Conservation (phyloP, 768 basidiomycete species). For the Leucosporidium scottii region DNA sequence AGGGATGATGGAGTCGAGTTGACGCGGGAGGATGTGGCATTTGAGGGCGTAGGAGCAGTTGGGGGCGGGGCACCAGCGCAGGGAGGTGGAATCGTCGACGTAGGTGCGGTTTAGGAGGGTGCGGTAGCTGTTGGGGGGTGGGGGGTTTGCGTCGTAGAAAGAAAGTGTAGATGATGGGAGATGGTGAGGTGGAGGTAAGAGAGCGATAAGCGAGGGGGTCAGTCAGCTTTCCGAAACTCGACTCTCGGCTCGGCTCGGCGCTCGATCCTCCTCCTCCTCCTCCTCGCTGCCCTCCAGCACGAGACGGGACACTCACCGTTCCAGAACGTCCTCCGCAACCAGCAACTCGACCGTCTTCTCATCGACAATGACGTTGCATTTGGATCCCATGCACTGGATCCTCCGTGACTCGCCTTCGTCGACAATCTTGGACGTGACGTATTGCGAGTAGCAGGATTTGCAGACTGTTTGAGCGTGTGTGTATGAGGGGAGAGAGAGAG, state of each 20-base stretch:
- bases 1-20: constrained; percentile 73
- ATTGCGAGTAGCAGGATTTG: constrained; percentile 37
- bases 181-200: not conserved
- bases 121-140: constrained; percentile 58
- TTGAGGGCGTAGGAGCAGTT: constrained; percentile 90
- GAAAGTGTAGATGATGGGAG: too few relatives aligned
- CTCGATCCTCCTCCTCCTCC: not conserved
- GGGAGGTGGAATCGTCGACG: constrained; percentile 69
- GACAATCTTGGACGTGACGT: constrained; percentile 33
- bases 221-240: too few relatives aligned
- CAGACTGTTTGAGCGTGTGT: constrained; percentile 52
- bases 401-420: constrained; percentile 44
- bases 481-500: constrained; percentile 21
- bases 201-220: not conserved
- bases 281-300: not conserved
- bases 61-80: constrained; percentile 94
- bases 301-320: constrained; percentile 42
- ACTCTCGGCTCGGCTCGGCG: too few relatives aligned
- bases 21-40: constrained; percentile 71
- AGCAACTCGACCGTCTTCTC: constrained; percentile 49
- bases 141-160: too few relatives aligned
- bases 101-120: constrained; percentile 84
- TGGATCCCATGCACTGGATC: constrained; percentile 47
- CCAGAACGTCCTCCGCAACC: constrained; percentile 46
- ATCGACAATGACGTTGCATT: constrained; percentile 44